Evolutionary conservation across 1,284 basidiomycete species (phyloP).

Genomic region (Paramarasmius palmivorus): DNA sequence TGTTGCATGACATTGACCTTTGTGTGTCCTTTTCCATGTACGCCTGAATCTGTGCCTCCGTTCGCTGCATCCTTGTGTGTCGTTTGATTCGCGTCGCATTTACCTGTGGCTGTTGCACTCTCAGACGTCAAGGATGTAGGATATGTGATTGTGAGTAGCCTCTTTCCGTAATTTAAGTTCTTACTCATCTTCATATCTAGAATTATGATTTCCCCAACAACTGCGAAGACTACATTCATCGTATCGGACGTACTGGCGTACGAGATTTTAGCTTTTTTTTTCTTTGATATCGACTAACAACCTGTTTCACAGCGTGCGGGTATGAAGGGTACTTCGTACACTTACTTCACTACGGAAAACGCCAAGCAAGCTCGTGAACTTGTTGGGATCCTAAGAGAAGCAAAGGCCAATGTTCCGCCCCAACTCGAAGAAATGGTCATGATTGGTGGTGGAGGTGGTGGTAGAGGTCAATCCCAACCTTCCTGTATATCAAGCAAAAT

Average conservation of each 20-base stretch:
- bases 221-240: conserved; percentile 93
- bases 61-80: conserved; percentile 36
- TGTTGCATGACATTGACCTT: conserved; percentile 57
- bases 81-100: conserved; percentile 34
- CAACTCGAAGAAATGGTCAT: conserved; percentile 93
- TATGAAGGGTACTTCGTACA: conserved; percentile 89
- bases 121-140: conserved; percentile 95
- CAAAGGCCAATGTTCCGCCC: conserved; percentile 85
- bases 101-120: conserved; percentile 29
- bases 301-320: conserved; percentile 69
- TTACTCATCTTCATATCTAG: conserved; percentile 39
- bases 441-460: conserved; percentile 79
- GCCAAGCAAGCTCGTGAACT: conserved; percentile 94
- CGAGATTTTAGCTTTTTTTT: conserved; percentile 23
- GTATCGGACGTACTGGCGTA: conserved; percentile 89
- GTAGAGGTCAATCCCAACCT: conserved; percentile 56
- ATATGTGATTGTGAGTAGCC: conserved; percentile 79
- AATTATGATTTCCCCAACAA: conserved; percentile 98
- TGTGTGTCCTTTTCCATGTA: conserved; percentile 35
- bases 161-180: conserved; percentile 9
- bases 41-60: conserved; percentile 26
- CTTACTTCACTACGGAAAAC: conserved; percentile 96
- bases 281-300: conserved; percentile 16
- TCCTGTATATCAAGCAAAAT: conserved; percentile 1
- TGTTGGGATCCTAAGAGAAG: conserved; percentile 86